Conservation (phyloP, 352 stramenopile species). For the Phytopythium helicoides region DNA sequence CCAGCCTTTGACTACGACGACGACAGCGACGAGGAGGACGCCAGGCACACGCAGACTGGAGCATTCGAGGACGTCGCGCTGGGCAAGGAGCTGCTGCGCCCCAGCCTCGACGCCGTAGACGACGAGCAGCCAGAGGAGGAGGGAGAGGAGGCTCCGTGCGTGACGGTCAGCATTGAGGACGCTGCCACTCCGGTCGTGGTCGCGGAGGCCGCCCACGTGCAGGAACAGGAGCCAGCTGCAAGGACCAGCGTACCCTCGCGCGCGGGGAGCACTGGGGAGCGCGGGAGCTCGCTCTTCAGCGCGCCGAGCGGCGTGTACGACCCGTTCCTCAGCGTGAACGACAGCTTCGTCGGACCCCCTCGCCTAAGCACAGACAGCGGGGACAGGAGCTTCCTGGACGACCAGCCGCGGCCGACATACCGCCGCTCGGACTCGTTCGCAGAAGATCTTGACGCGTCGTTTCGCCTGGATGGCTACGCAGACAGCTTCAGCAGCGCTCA, state of each 20-base stretch:
- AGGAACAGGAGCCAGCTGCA: too few relatives aligned
- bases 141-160: background rate
- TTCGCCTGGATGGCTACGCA: constrained; percentile 2
- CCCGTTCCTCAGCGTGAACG: constrained; percentile 4
- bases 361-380: constrained; percentile 1
- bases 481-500: constrained; percentile 5
- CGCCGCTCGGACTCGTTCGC: background rate
- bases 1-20: constrained; percentile 1
- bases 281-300: background rate
- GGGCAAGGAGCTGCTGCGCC: background rate
- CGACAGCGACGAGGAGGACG: background rate
- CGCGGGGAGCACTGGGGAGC: background rate
- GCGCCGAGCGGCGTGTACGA: background rate
- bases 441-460: constrained; percentile 5
- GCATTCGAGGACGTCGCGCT: background rate
- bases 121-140: background rate
- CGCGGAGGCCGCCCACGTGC: background rate
- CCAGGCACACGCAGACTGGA: constrained; percentile 3
- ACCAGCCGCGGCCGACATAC: constrained; percentile 2
- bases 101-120: background rate
- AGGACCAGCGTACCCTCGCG: too few relatives aligned
- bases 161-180: background rate
- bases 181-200: background rate
- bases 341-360: constrained; percentile 6
- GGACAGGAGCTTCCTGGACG: constrained; percentile 7